Evolutionary conservation across 2,329 filamentous ascomycete species (phyloP).

Genomic region (Sporothrix brunneoviolacea): DNA sequence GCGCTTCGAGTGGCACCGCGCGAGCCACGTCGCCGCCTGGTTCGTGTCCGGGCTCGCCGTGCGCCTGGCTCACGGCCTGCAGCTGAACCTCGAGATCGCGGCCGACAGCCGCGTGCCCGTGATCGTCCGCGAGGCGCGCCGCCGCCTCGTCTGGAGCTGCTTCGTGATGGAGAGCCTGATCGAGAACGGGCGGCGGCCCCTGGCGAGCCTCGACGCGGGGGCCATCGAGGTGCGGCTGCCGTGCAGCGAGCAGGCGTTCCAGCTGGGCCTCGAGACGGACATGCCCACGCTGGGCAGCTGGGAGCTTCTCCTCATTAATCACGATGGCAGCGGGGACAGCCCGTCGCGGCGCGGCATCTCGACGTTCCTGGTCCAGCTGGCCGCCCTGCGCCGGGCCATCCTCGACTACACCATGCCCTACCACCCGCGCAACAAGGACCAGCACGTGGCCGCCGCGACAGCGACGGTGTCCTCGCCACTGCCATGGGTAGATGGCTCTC

Average conservation of each 20-base stretch:
- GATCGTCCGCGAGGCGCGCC: constrained; percentile 1
- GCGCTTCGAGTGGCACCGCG: constrained; percentile 10
- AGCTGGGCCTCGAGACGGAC: constrained; percentile 6
- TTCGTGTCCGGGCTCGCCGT: constrained; percentile 6
- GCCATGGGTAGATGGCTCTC: background rate
- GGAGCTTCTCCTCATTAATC: too few species aligned
- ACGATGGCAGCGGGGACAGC: background rate
- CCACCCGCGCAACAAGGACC: constrained; percentile 6
- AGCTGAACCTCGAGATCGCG: constrained; percentile 12
- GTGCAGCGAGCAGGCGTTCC: constrained; percentile 9
- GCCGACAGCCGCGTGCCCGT: constrained; percentile 1
- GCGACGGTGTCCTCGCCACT: too few species aligned
- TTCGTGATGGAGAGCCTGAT: constrained; percentile 12
- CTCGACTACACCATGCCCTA: constrained; percentile 10
- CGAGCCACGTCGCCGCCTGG: constrained; percentile 5
- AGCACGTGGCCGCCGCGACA: background rate
- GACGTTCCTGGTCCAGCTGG: constrained; percentile 1
- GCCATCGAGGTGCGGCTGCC: constrained; percentile 1
- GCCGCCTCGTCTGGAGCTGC: constrained; percentile 8
- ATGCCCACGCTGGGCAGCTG: background rate
- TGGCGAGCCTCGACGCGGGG: background rate
- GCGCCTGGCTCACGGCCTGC: constrained; percentile 7
- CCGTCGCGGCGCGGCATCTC: constrained; percentile 1
- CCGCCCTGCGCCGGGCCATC: constrained; percentile 4
- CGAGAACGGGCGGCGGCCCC: constrained; percentile 1